Evolutionary conservation across 2,329 filamentous ascomycete species (phyloP), one percentile per base, ranked within the genome.

Genomic region (Akanthomyces muscarius): DNA sequence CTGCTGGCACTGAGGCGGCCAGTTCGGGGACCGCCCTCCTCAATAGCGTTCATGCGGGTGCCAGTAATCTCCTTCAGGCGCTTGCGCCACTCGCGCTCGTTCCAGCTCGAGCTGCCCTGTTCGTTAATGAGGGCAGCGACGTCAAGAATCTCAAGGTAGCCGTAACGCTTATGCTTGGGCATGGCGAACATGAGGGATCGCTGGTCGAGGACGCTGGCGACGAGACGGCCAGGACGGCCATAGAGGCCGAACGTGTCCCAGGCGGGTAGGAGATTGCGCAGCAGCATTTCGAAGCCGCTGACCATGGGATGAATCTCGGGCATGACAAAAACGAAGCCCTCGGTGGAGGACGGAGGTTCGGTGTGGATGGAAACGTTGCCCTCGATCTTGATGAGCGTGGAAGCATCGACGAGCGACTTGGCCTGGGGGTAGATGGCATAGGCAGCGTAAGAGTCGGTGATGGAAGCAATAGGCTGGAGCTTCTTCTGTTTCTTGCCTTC

Each of bases 281-380:
- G 81, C 82, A 99, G 89, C 82, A 96, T 97, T 75, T 98, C 95
- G 69, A 98, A 97, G 0, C 95, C 95, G 61, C 87, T 90, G 14
- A 99, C 90, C 21, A 92, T 93, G n/a, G 94, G 89, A 70, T 91
- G 92, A 1, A 89, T 86, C 74, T 99, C 95, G 4, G 95, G 95
- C 93, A 99, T 97, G 68, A 98, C 88, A 71, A 99, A 99, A 5
- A 99, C 91, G 70, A 97, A 97, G 0, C 95, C 95, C 73, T 99
- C 95, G 0, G 89, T 90, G 2, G 87, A 86, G 0, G 89, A 88
- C 28, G 91, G 87, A 10, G 90, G 88, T 14, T 87, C 85, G 0
- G 89, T 89, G 76, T 97, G 92, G 45, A 97, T 91, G 0, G 90
- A 92, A 65, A 99, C 92, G 66, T 87, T 86, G 11, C 93, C 95